Evolutionary conservation across 1,284 basidiomycete species (phyloP).

Genomic region (Trichosporon faecale): DNA sequence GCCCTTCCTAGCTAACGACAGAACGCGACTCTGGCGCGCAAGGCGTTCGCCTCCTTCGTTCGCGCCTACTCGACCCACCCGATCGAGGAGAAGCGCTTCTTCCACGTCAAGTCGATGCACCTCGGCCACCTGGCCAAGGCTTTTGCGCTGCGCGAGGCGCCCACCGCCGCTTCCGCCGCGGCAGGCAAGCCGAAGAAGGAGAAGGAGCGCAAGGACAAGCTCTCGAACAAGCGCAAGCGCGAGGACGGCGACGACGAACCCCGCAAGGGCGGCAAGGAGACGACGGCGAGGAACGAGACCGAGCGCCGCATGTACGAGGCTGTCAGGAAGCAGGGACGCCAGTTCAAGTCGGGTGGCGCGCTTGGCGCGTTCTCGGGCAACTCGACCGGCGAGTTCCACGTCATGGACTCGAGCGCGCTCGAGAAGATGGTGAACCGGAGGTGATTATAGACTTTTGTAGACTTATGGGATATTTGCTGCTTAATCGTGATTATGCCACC

Average conservation of each 20-base stretch:
- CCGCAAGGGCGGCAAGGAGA: conserved; percentile 41
- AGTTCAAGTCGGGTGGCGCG: conserved; percentile 73
- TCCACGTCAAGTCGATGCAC: conserved; percentile 90
- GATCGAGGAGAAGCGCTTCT: conserved; percentile 88
- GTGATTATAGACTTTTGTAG: not conserved
- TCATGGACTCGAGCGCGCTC: conserved; percentile 65
- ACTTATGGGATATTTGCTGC: not conserved
- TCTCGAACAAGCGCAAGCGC: conserved; percentile 47
- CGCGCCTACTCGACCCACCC: conserved; percentile 98
- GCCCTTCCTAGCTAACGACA: no score
- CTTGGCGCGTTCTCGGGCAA: conserved; percentile 71
- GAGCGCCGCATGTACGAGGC: conserved; percentile 84
- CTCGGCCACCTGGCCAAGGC: conserved; percentile 95
- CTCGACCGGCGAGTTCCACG: conserved; percentile 64
- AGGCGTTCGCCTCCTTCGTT: conserved; percentile 87
- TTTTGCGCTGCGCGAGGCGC: conserved; percentile 91
- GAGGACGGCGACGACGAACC: conserved; percentile 54
- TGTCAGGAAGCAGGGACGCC: conserved; percentile 77
- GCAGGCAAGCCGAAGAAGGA: conserved; percentile 29
- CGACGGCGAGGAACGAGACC: conserved; percentile 56
- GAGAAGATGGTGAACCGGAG: conserved; percentile 59
- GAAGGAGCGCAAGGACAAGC: conserved; percentile 15
- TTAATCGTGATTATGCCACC: not conserved
- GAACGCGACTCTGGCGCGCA: conserved; percentile 74
- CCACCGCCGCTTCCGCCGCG: conserved; percentile 60